Evolutionary conservation across 768 basidiomycete species (phyloP), one percentile per base, ranked within the genome.

Genomic region (Pulveroboletus sp.): DNA sequence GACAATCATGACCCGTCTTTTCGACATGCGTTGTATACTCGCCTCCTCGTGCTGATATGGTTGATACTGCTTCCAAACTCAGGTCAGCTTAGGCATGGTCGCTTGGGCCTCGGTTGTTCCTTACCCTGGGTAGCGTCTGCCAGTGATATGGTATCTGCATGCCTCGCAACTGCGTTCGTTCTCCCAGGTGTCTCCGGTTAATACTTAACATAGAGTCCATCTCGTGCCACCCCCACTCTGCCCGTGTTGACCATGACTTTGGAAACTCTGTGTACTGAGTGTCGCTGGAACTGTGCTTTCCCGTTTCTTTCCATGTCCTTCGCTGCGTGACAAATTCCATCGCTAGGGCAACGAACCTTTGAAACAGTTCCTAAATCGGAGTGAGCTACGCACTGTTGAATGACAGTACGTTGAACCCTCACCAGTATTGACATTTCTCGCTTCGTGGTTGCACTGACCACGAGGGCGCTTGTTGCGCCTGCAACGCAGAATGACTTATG

Each of bases 341-440:
- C 14, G 58, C 60, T 31, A 62, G 46, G 24, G 45, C 51, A 55
- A 67, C 49, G 53, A 67, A 47, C 37, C 33, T 56, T 46, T 39
- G 62, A 41, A 66, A 47, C 40, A 65, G 39, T 36, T 49, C 56
- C 64, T 66, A 43, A 17, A 54, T 51, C 36, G 41, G 33, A 43
- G 49, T 65, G 49, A 65, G 65, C 47, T 37, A 53, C 46, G 35
- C 42, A 17, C 41, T 37, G 17, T 44, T 38, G 49, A 37, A 48
- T 46, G 15, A n/a, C 49, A 55, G 39, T 55, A 46, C 31, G 35
- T 58, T 32, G 49, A 58, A 39, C 40, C 41, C 64, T 62, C 49
- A 66, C 64, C 63, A 67, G 51, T 54, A 66, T 60, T 28, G 64
- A 42, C 64, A 66, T 66, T 40, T 51, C 52, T 60, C 28, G 46